phyloP scores from a whole-genome alignment of 306 rosid genomes.

The Ziziphus jujuba region DNA sequence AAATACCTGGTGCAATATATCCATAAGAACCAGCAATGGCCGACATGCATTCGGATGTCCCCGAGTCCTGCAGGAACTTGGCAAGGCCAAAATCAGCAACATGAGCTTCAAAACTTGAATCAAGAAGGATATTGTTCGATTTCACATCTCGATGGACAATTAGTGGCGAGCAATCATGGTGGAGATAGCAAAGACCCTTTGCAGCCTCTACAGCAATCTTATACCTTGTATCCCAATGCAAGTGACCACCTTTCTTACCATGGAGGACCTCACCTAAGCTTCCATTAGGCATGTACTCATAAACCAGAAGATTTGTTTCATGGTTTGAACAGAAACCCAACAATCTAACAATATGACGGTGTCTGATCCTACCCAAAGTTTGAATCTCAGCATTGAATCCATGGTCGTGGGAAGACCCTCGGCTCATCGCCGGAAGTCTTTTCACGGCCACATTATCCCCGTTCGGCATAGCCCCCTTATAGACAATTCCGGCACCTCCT shows the following conservation, averaged over 20 bases:
- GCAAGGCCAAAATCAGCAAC: conserved; percentile 99
- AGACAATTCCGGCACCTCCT: conserved; percentile 99
- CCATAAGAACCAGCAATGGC: conserved; percentile 99
- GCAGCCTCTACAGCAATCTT: conserved; percentile 94
- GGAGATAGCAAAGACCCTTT: conserved; percentile 94
- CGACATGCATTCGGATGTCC: conserved; percentile 98
- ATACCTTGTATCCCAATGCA: conserved; percentile 87
- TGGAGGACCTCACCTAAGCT: conserved; percentile 96
- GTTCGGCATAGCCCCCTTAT: conserved; percentile 76
- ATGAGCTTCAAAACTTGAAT: conserved; percentile 83
- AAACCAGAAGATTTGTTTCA: conserved; percentile 91
- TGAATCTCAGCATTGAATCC: conserved; percentile 99
- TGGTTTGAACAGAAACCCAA: conserved; percentile 95
- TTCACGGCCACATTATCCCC: conserved; percentile 88
- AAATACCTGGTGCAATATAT: conserved; percentile 92
- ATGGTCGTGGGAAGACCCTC: conserved; percentile 94
- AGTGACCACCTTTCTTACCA: conserved; percentile 96
- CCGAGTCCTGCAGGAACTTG: conserved; percentile 96
- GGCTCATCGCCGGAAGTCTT: conserved; percentile 84
- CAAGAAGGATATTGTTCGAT: conserved; percentile 94
- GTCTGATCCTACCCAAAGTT: conserved; percentile 86
- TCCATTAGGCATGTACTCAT: conserved; percentile 97
- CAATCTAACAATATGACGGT: conserved; percentile 85
- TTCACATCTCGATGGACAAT: conserved; percentile 92
- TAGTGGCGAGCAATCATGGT: conserved; percentile 94